Evolutionary conservation across 2,329 filamentous ascomycete species (phyloP).

Genomic region (Hypoxylon sp.): DNA sequence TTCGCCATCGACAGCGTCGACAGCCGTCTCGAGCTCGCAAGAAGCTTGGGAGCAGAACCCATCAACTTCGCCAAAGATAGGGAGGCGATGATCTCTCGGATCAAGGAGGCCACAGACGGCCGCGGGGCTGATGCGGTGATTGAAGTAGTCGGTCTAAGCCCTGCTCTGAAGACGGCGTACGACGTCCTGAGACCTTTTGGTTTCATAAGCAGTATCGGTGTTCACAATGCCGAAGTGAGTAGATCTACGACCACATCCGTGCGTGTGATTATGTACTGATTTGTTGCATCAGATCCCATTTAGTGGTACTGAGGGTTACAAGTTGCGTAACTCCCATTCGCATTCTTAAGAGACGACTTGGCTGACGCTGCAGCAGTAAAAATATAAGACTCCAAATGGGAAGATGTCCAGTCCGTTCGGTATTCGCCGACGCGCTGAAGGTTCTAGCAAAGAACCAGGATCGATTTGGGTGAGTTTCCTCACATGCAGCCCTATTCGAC

Average conservation of each 20-base stretch:
- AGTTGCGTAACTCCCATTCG: conserved; percentile 51
- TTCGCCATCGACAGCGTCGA: conserved; percentile 85
- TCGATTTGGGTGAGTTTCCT: conserved; percentile 68
- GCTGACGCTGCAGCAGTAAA: conserved; percentile 63
- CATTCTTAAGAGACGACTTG: conserved; percentile 15
- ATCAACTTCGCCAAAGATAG: conserved; percentile 80
- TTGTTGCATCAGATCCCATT: conserved; percentile 68
- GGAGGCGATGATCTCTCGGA: conserved; percentile 72
- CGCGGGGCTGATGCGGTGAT: conserved; percentile 88
- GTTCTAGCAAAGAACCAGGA: conserved; percentile 75
- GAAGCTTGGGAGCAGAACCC: conserved; percentile 80
- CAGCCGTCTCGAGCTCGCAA: conserved; percentile 78
- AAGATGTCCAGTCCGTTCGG: conserved; percentile 77
- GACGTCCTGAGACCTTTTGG: conserved; percentile 79
- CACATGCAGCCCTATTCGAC: background rate
- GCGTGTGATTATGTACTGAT: conserved; percentile 40
- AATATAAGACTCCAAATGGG: conserved; percentile 82
- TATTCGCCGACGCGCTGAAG: conserved; percentile 74
- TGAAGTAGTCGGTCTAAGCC: conserved; percentile 78
- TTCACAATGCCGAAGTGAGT: conserved; percentile 77
- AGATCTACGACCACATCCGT: background rate
- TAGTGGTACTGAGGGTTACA: conserved; percentile 72
- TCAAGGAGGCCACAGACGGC: conserved; percentile 80
- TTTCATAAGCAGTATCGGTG: conserved; percentile 79
- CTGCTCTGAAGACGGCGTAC: conserved; percentile 76